A percentile compares a stretch with the other conserved stretches of the same genome.
Conservation (phyloP, 768 basidiomycete genomes). For the Hericium coralloides region DNA sequence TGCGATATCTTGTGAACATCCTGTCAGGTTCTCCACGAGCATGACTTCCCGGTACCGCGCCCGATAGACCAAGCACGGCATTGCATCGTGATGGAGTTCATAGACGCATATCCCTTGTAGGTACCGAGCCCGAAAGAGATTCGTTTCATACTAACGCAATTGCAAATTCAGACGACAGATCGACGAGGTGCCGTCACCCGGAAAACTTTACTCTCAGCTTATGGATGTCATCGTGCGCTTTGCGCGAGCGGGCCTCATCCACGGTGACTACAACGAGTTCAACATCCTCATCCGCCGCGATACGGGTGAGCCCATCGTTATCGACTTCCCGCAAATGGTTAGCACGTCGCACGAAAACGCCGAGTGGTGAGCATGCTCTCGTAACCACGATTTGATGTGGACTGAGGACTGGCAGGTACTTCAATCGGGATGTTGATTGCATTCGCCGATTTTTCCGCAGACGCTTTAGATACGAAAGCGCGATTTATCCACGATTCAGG, state of each 20-base stretch:
- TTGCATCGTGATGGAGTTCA: constrained; percentile 92
- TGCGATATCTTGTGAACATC: not conserved
- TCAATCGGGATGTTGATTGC: constrained; percentile 97
- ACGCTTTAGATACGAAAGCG: constrained; percentile 88
- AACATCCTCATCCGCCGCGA: constrained; percentile 89
- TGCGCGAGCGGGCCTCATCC: constrained; percentile 90
- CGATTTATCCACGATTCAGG: constrained; percentile 79
- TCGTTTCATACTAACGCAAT: not conserved
- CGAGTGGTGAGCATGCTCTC: constrained; percentile 60
- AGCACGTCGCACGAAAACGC: constrained; percentile 95
- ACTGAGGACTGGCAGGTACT: constrained; percentile 62
- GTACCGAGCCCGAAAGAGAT: constrained; percentile 18
- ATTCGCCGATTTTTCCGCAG: constrained; percentile 88
- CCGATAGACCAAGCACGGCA: constrained; percentile 95
- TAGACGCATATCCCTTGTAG: constrained; percentile 91
- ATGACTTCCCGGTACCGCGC: constrained; percentile 86
- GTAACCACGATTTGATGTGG: not conserved
- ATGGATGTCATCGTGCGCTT: constrained; percentile 97
- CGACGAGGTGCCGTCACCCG: constrained; percentile 72
- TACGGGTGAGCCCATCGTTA: constrained; percentile 72
- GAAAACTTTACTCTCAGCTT: constrained; percentile 79
- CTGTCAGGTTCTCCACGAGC: constrained; percentile 76
- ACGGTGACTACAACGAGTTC: constrained; percentile 99
- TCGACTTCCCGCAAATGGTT: constrained; percentile 99
- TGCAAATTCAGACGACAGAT: constrained; percentile 67